Percentiles rank a stretch among this genome's conserved stretches.
Evolutionary conservation across 805 yeast species (phyloP).

Genomic region (Wickerhamomyces tratensis): DNA sequence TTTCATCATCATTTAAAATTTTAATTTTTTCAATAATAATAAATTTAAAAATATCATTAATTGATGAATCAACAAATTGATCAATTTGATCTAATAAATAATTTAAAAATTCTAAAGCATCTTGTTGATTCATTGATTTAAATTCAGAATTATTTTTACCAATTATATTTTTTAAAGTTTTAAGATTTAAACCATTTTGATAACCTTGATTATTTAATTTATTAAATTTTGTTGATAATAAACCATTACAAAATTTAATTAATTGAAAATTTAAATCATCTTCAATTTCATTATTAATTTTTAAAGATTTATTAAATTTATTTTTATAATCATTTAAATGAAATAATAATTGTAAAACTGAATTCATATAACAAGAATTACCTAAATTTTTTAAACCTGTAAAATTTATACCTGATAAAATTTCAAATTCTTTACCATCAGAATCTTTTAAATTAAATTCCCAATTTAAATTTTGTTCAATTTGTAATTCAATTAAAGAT

Average conservation of each 20-base stretch:
- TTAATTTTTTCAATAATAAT: conserved; percentile 53
- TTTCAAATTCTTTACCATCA: conserved; percentile 52
- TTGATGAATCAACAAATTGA: conserved; percentile 23
- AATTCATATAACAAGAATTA: conserved; percentile 84
- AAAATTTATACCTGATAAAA: conserved; percentile 64
- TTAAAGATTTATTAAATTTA: conserved; percentile 19
- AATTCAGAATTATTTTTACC: conserved; percentile 80
- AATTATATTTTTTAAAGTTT: conserved; percentile 62
- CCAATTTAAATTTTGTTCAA: conserved; percentile 91
- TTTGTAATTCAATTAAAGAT: conserved; percentile 76
- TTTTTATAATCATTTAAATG: conserved; percentile 21
- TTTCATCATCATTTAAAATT: conserved; percentile 23
- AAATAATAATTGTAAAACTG: conserved; percentile 69
- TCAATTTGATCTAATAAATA: conserved; percentile 60
- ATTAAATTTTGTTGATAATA: conserved; percentile 66
- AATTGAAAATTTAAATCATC: conserved; percentile 66
- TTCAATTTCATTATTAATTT: conserved; percentile 24
- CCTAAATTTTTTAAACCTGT: conserved; percentile 90
- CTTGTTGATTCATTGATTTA: conserved; percentile 84
- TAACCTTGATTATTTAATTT: conserved; percentile 39
- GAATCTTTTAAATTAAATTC: conserved; percentile 75
- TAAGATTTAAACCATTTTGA: conserved; percentile 72
- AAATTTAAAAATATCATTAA: conserved; percentile 51
- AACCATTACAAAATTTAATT: conserved; percentile 70
- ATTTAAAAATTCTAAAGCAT: conserved; percentile 82